Conservation (phyloP, 2,329 filamentous ascomycete genomes). For the Fusarium globosum region DNA sequence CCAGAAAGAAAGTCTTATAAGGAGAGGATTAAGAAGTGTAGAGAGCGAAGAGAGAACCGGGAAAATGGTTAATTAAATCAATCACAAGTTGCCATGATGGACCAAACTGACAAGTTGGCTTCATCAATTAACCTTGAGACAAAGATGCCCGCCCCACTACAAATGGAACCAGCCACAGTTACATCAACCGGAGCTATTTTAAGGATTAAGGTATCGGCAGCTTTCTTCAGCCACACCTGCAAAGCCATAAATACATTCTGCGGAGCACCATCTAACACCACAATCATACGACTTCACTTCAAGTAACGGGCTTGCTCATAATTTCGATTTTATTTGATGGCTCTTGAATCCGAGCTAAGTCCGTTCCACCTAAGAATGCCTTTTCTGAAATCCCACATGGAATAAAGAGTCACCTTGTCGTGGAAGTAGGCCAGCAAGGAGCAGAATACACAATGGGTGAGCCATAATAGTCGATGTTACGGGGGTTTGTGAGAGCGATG, state of each 20-base stretch:
- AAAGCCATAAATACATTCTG: background rate
- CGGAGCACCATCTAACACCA: background rate
- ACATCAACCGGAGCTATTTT: background rate
- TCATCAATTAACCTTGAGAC: constrained; percentile 36
- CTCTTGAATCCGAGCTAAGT: constrained; percentile 43
- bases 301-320: constrained; percentile 21
- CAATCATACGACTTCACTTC: background rate
- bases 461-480: constrained; percentile 36
- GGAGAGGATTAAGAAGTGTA: constrained; percentile 22
- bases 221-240: constrained; percentile 7
- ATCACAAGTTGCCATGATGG: constrained; percentile 41
- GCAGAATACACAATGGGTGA: constrained; percentile 34
- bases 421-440: constrained; percentile 31
- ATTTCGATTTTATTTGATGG: constrained; percentile 41
- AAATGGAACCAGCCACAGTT: constrained; percentile 21
- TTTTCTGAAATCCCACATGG: constrained; percentile 32
- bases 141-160: constrained; percentile 28
- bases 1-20: background rate
- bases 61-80: constrained; percentile 24
- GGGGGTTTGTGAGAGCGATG: constrained; percentile 46
- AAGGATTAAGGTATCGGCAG: constrained; percentile 20
- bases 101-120: constrained; percentile 46
- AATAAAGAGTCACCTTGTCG: constrained; percentile 24
- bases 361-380: constrained; percentile 37
- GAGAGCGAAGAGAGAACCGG: constrained; percentile 20